Conservation (phyloP, 1,284 basidiomycete species). For the Leucoagaricus sp. region DNA sequence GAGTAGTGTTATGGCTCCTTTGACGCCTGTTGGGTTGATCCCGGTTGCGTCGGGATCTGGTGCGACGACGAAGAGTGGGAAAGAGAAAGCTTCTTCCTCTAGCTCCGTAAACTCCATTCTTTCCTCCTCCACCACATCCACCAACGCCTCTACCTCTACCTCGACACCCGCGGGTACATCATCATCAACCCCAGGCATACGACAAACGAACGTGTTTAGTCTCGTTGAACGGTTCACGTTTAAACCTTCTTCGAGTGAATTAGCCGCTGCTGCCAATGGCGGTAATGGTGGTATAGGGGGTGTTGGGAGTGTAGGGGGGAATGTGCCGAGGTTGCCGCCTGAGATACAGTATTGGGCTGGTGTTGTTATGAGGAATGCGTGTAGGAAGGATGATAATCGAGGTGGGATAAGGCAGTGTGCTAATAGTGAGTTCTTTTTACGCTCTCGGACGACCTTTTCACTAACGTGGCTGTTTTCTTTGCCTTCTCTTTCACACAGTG, state of each 20-base stretch:
- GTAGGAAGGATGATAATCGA: conserved; percentile 91
- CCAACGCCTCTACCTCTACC: neutral
- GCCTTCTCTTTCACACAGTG: conserved; percentile 49
- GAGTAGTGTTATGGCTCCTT: conserved; percentile 7
- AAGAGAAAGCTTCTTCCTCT: conserved; percentile 21
- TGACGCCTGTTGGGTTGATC: neutral
- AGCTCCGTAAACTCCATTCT: neutral
- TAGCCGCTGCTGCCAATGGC: no score
- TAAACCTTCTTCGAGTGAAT: conserved; percentile 72
- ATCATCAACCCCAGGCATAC: conserved; percentile 15
- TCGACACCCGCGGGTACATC: neutral
- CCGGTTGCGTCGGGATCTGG: neutral
- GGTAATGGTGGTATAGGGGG: no score
- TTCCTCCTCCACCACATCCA: neutral
- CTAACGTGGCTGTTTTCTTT: neutral
- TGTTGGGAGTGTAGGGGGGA: neutral
- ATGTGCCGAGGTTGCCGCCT: conserved; percentile 70
- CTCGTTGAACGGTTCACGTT: conserved; percentile 97
- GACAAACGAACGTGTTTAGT: conserved; percentile 89
- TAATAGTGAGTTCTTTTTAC: conserved; percentile 64
- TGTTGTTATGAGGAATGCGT: conserved; percentile 99
- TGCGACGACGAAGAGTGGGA: conserved; percentile 14
- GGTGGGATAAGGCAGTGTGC: conserved; percentile 98
- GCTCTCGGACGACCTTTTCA: conserved; percentile 5
- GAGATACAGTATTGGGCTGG: conserved; percentile 99